Evolutionary conservation across 441 rosid species (phyloP), one percentile per base, ranked within the genome.

Genomic region (Adansonia rubrostipa): DNA sequence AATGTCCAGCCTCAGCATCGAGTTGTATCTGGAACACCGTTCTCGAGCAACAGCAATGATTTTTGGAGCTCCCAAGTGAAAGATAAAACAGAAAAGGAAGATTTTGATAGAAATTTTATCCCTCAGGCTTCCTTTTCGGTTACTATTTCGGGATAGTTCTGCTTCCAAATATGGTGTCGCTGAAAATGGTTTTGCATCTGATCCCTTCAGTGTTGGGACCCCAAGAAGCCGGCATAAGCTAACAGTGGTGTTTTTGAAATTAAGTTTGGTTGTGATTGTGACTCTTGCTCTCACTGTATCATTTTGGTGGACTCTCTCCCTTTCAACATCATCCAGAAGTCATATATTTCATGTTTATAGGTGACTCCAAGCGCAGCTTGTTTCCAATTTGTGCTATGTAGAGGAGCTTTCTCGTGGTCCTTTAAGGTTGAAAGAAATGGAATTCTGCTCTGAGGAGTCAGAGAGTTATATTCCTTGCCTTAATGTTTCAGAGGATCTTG

Each of bases 221-320:
- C 36, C 36, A 33, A 33, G 36, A 33, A 88, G 77, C 77, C 85
- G 92, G 71, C 97, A 88, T 77, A 91, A 86, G 76, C 70, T 92
- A 78, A 82, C 89, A 69, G 36, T 93, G 80, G 79, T 86, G 11
- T 82, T 90, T 76, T 82, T 96, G 78, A 93, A 90, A 88, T 80
- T 87, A 73, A 91, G 97, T 88, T 87, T 96, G 83, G 84, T 87
- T 82, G 80, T 87, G 44, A 91, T 92, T 65, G 90, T 93, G 60
- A 69, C 91, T 77, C 66, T 86, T 73, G 97, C 98, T 45, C 85
- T 96, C 9, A 81, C 84, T 10, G 98, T 98, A 70, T 96, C 99
- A 9, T 88, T 96, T 75, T 96, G 94, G 95, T 96, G 98, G 99
- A 89, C 98, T 0, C 11, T 94, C 54, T 90, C 96, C 1, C 89